Evolutionary conservation across 495 filamentous ascomycete species (phyloP).

Genomic region (Clohesyomyces aquaticus): DNA sequence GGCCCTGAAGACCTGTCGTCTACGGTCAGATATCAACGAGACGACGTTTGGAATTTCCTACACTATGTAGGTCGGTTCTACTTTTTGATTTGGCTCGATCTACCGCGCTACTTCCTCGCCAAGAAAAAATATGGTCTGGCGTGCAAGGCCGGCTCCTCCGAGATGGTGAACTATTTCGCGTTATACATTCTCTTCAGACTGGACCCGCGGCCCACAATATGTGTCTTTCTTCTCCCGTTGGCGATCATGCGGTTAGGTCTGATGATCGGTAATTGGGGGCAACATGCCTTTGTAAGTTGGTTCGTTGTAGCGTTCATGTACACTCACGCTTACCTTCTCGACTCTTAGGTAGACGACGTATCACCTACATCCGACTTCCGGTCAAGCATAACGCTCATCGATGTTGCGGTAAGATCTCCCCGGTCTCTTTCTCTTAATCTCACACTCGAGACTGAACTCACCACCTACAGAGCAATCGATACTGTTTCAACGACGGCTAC

Average conservation of each 20-base stretch:
- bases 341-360: conserved; percentile 63
- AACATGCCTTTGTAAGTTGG: conserved; percentile 77
- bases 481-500: conserved; percentile 78
- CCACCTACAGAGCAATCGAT: conserved; percentile 64
- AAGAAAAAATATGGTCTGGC: conserved; percentile 58
- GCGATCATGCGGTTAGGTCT: conserved; percentile 62
- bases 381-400: conserved; percentile 72
- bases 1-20: conserved; percentile 75
- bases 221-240: conserved; percentile 65
- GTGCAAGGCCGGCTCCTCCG: conserved; percentile 58
- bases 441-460: too few relatives aligned
- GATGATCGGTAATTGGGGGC: conserved; percentile 78
- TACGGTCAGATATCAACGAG: conserved; percentile 76
- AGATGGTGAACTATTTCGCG: conserved; percentile 56
- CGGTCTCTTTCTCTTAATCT: conserved; percentile 9
- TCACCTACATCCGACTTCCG: conserved; percentile 71
- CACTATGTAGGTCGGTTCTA: conserved; percentile 74
- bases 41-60: conserved; percentile 63
- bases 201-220: conserved; percentile 59
- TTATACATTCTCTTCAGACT: conserved; percentile 53
- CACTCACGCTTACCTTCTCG: too few relatives aligned
- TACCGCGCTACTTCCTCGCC: conserved; percentile 71
- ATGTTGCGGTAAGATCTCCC: conserved; percentile 62
- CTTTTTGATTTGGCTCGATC: conserved; percentile 71
- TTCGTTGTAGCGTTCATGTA: too few relatives aligned